phyloP scores from a whole-genome alignment of 2,329 filamentous ascomycete genomes.

The Hyphodiscus sp. region DNA sequence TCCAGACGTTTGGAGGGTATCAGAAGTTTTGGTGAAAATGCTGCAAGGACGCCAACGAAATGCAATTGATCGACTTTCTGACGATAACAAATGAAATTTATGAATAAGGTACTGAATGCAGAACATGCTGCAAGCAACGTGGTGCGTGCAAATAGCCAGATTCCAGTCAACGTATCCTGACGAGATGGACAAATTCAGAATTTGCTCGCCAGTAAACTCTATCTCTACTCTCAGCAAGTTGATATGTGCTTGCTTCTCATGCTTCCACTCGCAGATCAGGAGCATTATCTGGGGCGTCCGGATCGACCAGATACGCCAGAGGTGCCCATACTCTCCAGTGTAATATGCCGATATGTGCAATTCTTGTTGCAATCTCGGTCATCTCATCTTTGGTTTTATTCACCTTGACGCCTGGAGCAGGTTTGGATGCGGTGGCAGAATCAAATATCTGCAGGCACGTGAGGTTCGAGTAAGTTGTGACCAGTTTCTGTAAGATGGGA shows the following conservation, averaged over 20 bases:
- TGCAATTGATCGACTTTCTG: not conserved
- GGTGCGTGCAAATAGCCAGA: not conserved
- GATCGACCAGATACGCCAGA: slow-evolving; percentile 54
- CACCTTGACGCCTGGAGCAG: slow-evolving; percentile 2
- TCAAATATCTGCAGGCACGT: slow-evolving; percentile 30
- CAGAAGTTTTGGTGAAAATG: not conserved
- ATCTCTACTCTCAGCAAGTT: not conserved
- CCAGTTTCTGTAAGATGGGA: slow-evolving; percentile 24
- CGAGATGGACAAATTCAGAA: not conserved
- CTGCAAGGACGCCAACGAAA: not conserved
- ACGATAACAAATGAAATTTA: not conserved
- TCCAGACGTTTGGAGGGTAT: not conserved
- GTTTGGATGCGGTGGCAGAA: slow-evolving; percentile 24
- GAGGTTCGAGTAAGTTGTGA: slow-evolving; percentile 25
- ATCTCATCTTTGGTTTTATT: slow-evolving; percentile 31
- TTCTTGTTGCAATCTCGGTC: slow-evolving; percentile 64
- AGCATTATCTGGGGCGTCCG: slow-evolving; percentile 20
- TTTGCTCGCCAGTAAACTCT: not conserved
- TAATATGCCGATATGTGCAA: slow-evolving; percentile 76
- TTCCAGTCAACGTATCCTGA: not conserved
- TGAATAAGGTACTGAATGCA: not conserved
- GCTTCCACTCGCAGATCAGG: not conserved
- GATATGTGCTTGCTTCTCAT: not conserved
- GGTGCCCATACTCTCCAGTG: slow-evolving; percentile 88
- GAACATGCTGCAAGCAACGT: not conserved